phyloP scores from a whole-genome alignment of 1,284 basidiomycete species.

The Neolentinus lepideus region DNA sequence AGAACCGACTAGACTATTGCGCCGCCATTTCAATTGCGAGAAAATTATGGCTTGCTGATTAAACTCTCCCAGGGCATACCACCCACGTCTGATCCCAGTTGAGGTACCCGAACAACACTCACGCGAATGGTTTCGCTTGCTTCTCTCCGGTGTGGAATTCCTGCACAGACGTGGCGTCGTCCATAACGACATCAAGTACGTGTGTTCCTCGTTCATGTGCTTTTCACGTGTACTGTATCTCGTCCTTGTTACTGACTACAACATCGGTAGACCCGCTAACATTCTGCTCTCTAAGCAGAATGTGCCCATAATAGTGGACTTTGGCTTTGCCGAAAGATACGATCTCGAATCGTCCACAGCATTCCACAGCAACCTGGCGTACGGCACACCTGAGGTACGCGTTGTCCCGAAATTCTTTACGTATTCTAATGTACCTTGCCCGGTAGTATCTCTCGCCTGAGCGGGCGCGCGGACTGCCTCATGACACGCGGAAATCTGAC shows the following conservation, averaged over 20 bases:
- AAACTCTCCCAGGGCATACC: slow-evolving; percentile 50
- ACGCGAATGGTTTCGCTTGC: slow-evolving; percentile 77
- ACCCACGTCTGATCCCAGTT: slow-evolving; percentile 75
- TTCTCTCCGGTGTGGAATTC: slow-evolving; percentile 85
- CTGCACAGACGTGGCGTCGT: slow-evolving; percentile 83
- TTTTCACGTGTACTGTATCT: not conserved
- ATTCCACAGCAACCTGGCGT: slow-evolving; percentile 78
- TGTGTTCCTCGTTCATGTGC: slow-evolving; percentile 6
- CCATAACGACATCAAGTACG: slow-evolving; percentile 93
- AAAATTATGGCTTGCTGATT: slow-evolving; percentile 13
- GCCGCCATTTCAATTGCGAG: not conserved
- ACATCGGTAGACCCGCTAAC: slow-evolving; percentile 66
- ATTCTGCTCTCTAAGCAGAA: slow-evolving; percentile 72
- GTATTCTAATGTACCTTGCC: not conserved
- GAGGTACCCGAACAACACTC: slow-evolving; percentile 74
- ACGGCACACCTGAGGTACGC: slow-evolving; percentile 83
- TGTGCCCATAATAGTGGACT: slow-evolving; percentile 83
- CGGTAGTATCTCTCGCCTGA: slow-evolving; percentile 81
- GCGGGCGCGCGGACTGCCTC: slow-evolving; percentile 75
- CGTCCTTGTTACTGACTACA: not conserved
- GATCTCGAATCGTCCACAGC: slow-evolving; percentile 50
- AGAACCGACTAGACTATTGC: too few species aligned
- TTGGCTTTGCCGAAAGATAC: slow-evolving; percentile 87
- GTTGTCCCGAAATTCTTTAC: not conserved
- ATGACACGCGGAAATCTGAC: slow-evolving; percentile 90